A percentile compares a stretch with the other conserved stretches of the same genome.
Conservation (phyloP, 108 stramenopile genomes). For the Cylindrotheca fusiformis region DNA sequence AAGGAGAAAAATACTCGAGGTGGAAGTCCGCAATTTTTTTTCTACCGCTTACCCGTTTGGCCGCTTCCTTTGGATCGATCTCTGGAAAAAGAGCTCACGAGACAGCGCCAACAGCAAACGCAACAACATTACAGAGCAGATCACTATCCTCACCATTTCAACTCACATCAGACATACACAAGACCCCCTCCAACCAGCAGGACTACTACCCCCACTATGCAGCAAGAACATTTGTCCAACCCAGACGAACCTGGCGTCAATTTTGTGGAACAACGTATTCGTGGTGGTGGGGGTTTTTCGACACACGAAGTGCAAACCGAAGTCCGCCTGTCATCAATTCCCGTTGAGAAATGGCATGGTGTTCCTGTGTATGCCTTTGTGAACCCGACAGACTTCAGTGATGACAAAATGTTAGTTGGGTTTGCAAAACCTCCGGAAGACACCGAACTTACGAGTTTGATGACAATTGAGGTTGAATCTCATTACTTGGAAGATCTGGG, state of each 20-base stretch:
- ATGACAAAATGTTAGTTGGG: slow-evolving; percentile 18
- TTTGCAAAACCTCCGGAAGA: slow-evolving; percentile 1
- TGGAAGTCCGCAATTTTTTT: background rate
- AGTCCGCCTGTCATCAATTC: slow-evolving; percentile 4
- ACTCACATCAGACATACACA: background rate
- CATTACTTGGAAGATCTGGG: slow-evolving; percentile 19
- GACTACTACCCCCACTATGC: no score
- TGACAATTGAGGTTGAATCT: slow-evolving; percentile 19
- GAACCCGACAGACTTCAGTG: slow-evolving; percentile 3
- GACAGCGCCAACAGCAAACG: background rate
- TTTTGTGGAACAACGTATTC: slow-evolving; percentile 15
- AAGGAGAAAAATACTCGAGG: slow-evolving; percentile 1
- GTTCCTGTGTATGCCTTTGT: slow-evolving; percentile 21
- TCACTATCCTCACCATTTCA: background rate
- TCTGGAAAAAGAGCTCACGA: background rate
- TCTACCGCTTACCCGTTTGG: slow-evolving; percentile 11
- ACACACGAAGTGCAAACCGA: background rate
- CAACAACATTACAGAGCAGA: no score
- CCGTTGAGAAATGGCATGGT: slow-evolving; percentile 8
- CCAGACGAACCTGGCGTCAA: background rate
- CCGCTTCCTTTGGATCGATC: slow-evolving; percentile 23
- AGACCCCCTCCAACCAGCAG: background rate
- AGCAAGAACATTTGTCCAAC: no score
- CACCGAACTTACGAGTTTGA: background rate
- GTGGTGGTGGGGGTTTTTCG: slow-evolving; percentile 12